Evolutionary conservation across 495 filamentous ascomycete genomes (phyloP).

Genomic region (Lasiosphaeria hispida): DNA sequence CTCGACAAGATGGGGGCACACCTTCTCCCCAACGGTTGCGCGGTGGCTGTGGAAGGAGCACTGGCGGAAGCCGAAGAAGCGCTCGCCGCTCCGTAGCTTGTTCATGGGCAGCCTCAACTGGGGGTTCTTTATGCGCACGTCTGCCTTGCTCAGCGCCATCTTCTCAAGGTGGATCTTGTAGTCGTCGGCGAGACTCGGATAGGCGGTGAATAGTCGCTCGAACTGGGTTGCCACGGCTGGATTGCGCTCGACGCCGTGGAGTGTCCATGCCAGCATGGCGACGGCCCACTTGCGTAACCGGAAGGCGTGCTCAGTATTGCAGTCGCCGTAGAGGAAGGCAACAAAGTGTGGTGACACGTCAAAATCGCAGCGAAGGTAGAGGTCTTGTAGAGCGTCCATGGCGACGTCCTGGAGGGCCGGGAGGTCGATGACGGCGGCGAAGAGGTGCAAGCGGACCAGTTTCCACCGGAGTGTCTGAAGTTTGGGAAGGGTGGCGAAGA

Average conservation of each 20-base stretch:
- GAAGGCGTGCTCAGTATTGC: constrained; percentile 39
- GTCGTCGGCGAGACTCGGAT: constrained; percentile 39
- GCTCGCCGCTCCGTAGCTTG: constrained; percentile 43
- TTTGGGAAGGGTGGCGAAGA: constrained; percentile 9
- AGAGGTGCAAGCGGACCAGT: constrained; percentile 46
- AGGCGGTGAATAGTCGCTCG: constrained; percentile 35
- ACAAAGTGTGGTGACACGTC: constrained; percentile 45
- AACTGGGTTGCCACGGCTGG: constrained; percentile 16
- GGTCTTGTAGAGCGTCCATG: constrained; percentile 49
- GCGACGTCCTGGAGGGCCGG: constrained; percentile 44
- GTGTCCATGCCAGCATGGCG: constrained; percentile 48
- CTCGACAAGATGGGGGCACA: constrained; percentile 36
- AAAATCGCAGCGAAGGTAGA: constrained; percentile 50
- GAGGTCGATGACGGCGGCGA: constrained; percentile 42
- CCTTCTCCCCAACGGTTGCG: constrained; percentile 40
- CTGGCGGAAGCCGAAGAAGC: constrained; percentile 47
- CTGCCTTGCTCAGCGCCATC: constrained; percentile 40
- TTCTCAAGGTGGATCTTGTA: constrained; percentile 43
- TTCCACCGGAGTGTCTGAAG: constrained; percentile 36
- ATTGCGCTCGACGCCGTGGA: constrained; percentile 30
- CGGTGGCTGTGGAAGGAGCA: constrained; percentile 50
- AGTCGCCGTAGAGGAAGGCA: constrained; percentile 43
- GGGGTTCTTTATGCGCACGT: constrained; percentile 49
- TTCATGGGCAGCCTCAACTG: constrained; percentile 47
- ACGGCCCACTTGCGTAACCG: constrained; percentile 48